Evolutionary conservation across 1,284 basidiomycete species (phyloP).

Genomic region (Megacollybia platyphylla): DNA sequence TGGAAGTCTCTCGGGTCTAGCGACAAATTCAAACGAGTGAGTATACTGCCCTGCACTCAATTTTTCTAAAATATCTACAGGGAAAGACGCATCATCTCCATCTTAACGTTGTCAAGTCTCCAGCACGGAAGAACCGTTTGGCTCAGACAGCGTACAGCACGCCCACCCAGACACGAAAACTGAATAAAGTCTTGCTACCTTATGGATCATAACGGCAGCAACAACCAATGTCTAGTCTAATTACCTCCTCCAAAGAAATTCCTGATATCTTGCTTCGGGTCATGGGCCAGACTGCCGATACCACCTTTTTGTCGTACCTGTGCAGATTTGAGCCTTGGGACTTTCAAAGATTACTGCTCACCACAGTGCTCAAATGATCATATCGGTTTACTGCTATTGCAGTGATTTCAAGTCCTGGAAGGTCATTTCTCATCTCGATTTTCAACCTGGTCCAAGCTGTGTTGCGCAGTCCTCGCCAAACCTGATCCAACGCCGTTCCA

Average conservation of each 20-base stretch:
- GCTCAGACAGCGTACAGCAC: conserved; percentile 54
- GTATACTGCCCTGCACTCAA: conserved; percentile 13
- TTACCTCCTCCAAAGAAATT: conserved; percentile 57
- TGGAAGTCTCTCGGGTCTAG: conserved; percentile 61
- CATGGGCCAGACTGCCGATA: conserved; percentile 59
- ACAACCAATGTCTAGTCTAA: not conserved
- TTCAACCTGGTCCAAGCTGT: conserved; percentile 59
- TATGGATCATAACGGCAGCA: conserved; percentile 32
- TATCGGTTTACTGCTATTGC: conserved; percentile 42
- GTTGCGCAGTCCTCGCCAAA: conserved; percentile 47
- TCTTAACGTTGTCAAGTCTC: conserved; percentile 46
- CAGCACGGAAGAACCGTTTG: conserved; percentile 53
- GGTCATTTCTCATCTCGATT: conserved; percentile 15
- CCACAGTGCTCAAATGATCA: conserved; percentile 43
- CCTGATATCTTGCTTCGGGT: conserved; percentile 64
- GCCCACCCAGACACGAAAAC: conserved; percentile 43
- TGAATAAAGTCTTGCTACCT: conserved; percentile 58
- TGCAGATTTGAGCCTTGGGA: not conserved
- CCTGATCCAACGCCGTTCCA: conserved; percentile 12
- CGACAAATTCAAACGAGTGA: conserved; percentile 61
- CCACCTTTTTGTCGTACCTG: conserved; percentile 71
- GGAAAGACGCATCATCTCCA: conserved; percentile 58
- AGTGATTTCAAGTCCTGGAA: conserved; percentile 19
- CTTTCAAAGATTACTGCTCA: conserved; percentile 18
- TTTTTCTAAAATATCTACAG: conserved; percentile 19